These are phyloP conservation scores for Populus deltoides DNA, from an alignment of 345 rosid genomes.

Conservation along the genomic window DNA sequence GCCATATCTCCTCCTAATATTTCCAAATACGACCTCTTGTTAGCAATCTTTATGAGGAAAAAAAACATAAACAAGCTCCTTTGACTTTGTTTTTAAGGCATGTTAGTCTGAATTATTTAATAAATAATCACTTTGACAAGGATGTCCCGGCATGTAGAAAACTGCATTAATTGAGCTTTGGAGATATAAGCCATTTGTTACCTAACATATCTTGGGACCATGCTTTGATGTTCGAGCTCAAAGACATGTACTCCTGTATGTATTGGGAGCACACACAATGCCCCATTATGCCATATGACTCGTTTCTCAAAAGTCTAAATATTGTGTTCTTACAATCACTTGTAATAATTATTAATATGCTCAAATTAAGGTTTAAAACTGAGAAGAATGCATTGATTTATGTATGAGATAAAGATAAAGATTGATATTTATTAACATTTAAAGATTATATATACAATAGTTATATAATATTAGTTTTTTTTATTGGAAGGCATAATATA, in stretches of 20 bases:
- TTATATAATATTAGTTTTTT: too few relatives aligned
- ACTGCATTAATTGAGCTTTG: constrained; percentile 10
- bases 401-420: too few relatives aligned
- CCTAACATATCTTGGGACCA: constrained; percentile 24
- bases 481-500: too few relatives aligned
- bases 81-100: neutral
- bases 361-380: neutral
- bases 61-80: too few relatives aligned
- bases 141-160: constrained; percentile 7
- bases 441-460: too few relatives aligned
- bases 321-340: too few relatives aligned
- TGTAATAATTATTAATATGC: too few relatives aligned
- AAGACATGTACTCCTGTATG: neutral
- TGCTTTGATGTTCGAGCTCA: constrained; percentile 13
- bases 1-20: neutral
- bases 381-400: neutral
- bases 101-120: constrained; percentile 7
- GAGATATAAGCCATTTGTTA: constrained; percentile 9
- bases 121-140: constrained; percentile 9
- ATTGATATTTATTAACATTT: too few relatives aligned
- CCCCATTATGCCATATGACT: neutral
- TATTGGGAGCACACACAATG: constrained; percentile 21
- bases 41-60: neutral
- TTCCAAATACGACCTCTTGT: neutral
- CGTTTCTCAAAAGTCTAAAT: neutral